Base-by-base conservation (phyloP, 805 yeast genomes). In the Zygosaccharomyces bisporus region DNA sequence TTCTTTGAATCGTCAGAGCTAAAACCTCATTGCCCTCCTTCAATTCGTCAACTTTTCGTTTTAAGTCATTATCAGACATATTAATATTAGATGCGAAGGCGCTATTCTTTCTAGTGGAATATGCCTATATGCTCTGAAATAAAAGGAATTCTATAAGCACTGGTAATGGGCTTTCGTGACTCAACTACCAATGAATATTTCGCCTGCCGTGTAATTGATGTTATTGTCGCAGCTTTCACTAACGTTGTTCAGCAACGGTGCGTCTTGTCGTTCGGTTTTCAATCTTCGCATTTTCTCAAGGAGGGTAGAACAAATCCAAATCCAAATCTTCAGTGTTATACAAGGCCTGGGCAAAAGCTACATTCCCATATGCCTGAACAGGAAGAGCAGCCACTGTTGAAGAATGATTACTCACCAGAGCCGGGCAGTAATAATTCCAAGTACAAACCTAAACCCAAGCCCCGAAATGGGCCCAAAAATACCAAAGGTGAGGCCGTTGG, bases 11-110 rank as follows among this genome's bases (percentile, higher is more conserved):
- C 1, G 93, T 86, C 23, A 88, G 67, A 0, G 89, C 76, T 43
- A 88, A 78, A 6, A 80, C 68, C 59, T 86, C 93, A 63, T 89
- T 91, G 56, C 80, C 79, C 42, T 78, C 81, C 57, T 88, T 95
- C 24, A 89, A 74, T 50, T 83, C 86, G 3, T 70, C 68, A 30
- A 90, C 80, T 55, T 88, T 74, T 51, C 73, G 72, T 61, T 81
- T 81, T 54, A 89, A 71, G 39, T 82, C 90, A 55, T 73, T 74
- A 25, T 37, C 53, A 29, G 55, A 42, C 53, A 50, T 50, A 6
- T 16, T 31, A 25, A 19, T 39, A 31, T 27, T 24, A 24, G 44
- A 86, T 64, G 38, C 29, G 34, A n/a, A 17, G 27, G 31, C 30
- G 31, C 47, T 21, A 24, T 14, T 23, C 19, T 34, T 13, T 16